Evolutionary conservation across 306 rosid species (phyloP).

Genomic region (Gastrolobium villosum): DNA sequence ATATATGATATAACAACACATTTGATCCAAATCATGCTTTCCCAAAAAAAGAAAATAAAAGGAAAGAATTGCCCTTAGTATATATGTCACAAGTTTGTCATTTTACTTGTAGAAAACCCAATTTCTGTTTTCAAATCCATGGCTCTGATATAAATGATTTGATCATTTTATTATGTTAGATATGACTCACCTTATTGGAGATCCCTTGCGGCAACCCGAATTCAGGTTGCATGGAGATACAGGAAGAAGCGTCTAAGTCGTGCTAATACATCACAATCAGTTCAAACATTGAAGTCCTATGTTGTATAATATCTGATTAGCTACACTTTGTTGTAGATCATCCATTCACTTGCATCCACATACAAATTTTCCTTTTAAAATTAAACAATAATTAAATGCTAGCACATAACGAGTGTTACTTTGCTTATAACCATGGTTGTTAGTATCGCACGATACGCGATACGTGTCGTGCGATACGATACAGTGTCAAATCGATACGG

Average conservation of each 20-base stretch:
- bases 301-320: not conserved
- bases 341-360: not conserved
- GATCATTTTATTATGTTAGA: constrained; percentile 33
- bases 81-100: not conserved
- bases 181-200: constrained; percentile 93
- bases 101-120: not conserved
- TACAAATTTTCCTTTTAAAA: not conserved
- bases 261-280: constrained; percentile 40
- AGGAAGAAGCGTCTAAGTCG: constrained; percentile 60
- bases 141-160: not conserved
- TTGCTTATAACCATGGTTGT: constrained; percentile 33
- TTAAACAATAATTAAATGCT: not conserved
- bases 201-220: constrained; percentile 70
- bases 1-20: not conserved
- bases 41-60: not conserved
- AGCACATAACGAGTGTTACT: not conserved
- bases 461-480: no score
- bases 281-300: not conserved
- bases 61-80: constrained; percentile 10
- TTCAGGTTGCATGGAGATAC: constrained; percentile 89
- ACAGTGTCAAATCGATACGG: no score
- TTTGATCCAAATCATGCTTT: not conserved
- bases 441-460: no score
- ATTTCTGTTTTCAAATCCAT: not conserved
- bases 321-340: no score